Evolutionary conservation across 2,329 filamentous ascomycete genomes (phyloP).

Genomic region (Arthroderma sp.): DNA sequence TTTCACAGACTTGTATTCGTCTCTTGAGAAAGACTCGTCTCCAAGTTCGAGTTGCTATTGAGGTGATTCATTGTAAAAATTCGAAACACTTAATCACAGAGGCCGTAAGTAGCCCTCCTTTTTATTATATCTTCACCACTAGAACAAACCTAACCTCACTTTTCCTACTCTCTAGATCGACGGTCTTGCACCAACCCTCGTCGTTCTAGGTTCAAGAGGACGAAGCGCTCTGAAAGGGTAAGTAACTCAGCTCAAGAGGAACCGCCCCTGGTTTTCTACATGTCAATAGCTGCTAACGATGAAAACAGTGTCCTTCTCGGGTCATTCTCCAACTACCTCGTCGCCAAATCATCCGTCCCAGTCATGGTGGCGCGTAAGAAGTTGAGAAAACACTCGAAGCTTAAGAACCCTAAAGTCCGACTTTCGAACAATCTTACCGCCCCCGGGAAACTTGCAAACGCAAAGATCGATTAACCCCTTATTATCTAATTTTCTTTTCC

Average conservation of each 20-base stretch:
- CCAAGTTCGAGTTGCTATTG: slow-evolving; percentile 84
- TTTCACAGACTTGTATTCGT: slow-evolving; percentile 73
- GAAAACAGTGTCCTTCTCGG: slow-evolving; percentile 67
- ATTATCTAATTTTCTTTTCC: not conserved
- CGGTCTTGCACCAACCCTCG: slow-evolving; percentile 75
- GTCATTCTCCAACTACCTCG: slow-evolving; percentile 93
- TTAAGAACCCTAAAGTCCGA: slow-evolving; percentile 55
- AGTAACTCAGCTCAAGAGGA: slow-evolving; percentile 19
- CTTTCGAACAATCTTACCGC: slow-evolving; percentile 72
- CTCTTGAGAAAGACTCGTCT: slow-evolving; percentile 80
- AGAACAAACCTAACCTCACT: not conserved
- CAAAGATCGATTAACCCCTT: slow-evolving; percentile 55
- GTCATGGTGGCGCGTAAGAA: slow-evolving; percentile 96
- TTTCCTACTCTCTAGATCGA: slow-evolving; percentile 53
- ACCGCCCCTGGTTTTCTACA: not conserved
- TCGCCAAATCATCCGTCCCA: slow-evolving; percentile 89
- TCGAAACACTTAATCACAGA: slow-evolving; percentile 93
- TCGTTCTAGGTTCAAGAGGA: slow-evolving; percentile 83
- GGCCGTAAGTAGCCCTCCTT: slow-evolving; percentile 43
- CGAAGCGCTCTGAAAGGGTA: slow-evolving; percentile 87
- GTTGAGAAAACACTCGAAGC: slow-evolving; percentile 73
- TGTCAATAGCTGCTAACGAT: not conserved
- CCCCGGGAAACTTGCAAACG: slow-evolving; percentile 51
- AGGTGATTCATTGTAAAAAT: slow-evolving; percentile 97
- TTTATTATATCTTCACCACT: not conserved